Percentiles rank a stretch among this genome's conserved stretches.
These are phyloP conservation scores for Sarocladium kiliense DNA, from an alignment of 2,329 filamentous ascomycete genomes.

Conservation along the genomic window DNA sequence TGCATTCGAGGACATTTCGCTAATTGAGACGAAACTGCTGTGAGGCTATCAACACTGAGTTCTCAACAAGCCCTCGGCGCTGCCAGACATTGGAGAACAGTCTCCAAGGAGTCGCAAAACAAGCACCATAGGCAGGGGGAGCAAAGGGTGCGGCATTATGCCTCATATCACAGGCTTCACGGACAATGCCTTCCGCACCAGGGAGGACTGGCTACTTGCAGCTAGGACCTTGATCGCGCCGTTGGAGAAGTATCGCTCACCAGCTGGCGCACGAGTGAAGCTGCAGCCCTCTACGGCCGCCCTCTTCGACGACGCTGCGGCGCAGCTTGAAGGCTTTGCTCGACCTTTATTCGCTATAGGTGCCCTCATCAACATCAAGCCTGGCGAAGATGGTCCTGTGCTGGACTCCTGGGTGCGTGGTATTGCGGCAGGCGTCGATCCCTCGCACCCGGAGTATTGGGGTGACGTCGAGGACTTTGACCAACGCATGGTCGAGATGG, in stretches of 20 bases:
- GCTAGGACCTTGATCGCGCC: slow-evolving; percentile 28
- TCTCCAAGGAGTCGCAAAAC: neutral
- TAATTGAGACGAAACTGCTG: too few species aligned
- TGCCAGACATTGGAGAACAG: neutral
- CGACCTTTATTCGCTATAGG: slow-evolving; percentile 31
- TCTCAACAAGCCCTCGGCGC: neutral
- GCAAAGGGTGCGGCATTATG: slow-evolving; percentile 1
- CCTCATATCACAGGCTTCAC: slow-evolving; percentile 4
- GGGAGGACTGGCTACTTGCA: slow-evolving; percentile 29
- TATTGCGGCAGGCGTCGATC: slow-evolving; percentile 27
- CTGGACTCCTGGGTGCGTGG: slow-evolving; percentile 25
- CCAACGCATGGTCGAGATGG: slow-evolving; percentile 50
- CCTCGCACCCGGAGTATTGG: slow-evolving; percentile 37
- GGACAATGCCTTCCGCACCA: slow-evolving; percentile 31
- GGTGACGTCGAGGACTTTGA: slow-evolving; percentile 38
- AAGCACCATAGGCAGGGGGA: neutral
- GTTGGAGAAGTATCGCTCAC: slow-evolving; percentile 27
- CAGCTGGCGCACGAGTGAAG: slow-evolving; percentile 27
- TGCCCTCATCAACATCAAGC: slow-evolving; percentile 31
- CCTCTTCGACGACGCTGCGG: slow-evolving; percentile 38
- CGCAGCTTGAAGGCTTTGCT: slow-evolving; percentile 40
- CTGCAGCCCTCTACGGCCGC: slow-evolving; percentile 32
- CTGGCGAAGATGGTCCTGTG: neutral
- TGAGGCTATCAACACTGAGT: too few species aligned
- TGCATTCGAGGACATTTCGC: neutral